Evolutionary conservation across 352 stramenopile genomes (phyloP).

Genomic region (Globisporangium paddicum): DNA sequence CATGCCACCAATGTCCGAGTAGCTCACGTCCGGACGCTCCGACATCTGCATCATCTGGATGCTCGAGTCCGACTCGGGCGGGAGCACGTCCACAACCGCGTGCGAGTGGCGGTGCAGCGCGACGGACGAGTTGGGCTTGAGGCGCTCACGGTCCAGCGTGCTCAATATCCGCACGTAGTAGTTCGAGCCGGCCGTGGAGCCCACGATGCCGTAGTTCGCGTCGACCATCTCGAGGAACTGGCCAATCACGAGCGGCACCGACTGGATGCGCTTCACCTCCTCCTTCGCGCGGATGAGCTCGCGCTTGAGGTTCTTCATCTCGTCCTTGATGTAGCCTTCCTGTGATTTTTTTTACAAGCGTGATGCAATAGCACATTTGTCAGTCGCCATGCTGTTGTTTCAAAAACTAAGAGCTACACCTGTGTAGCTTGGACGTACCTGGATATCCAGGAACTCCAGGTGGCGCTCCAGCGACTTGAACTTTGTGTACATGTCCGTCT

Average conservation of each 20-base stretch:
- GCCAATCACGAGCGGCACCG: conserved; percentile 99
- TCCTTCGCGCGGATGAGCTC: conserved; percentile 99
- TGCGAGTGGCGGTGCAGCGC: conserved; percentile 98
- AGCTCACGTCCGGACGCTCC: conserved; percentile 96
- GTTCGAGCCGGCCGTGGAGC: conserved; percentile 96
- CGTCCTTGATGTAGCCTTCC: conserved; percentile 99
- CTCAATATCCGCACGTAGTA: conserved; percentile 99
- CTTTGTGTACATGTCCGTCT: conserved; percentile 75
- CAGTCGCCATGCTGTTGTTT: not conserved
- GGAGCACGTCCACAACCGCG: conserved; percentile 98
- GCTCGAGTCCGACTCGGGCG: conserved; percentile 98
- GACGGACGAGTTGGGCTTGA: conserved; percentile 99
- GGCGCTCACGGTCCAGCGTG: conserved; percentile 97
- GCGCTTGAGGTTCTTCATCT: conserved; percentile 99
- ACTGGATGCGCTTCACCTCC: conserved; percentile 99
- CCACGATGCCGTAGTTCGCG: conserved; percentile 99
- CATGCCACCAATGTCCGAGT: conserved; percentile 98
- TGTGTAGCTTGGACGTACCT: conserved; percentile 28
- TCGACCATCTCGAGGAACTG: conserved; percentile 99
- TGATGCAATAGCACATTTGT: not conserved
- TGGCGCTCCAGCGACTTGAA: conserved; percentile 79
- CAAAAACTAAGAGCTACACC: not conserved
- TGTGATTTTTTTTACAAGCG: conserved; percentile 18
- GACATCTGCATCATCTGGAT: conserved; percentile 99
- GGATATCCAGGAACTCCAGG: conserved; percentile 82